These are phyloP conservation scores for Xylariaceae sp. DNA, from an alignment of 2,329 filamentous ascomycete species.

Conservation along the genomic window DNA sequence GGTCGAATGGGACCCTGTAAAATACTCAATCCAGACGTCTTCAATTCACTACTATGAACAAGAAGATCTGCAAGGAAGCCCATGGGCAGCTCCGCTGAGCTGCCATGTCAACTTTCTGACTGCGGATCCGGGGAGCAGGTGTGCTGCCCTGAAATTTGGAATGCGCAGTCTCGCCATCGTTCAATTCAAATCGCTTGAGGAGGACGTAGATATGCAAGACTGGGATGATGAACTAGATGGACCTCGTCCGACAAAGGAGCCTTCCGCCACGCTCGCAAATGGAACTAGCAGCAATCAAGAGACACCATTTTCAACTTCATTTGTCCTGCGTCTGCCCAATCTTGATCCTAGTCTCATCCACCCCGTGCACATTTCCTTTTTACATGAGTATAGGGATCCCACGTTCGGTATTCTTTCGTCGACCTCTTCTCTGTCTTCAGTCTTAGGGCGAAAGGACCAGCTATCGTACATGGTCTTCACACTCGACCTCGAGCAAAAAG, in stretches of 20 bases:
- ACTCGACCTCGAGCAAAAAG: conserved; percentile 85
- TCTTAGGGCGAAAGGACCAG: conserved; percentile 78
- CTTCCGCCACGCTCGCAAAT: conserved; percentile 40
- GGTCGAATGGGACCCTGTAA: conserved; percentile 86
- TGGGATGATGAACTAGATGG: conserved; percentile 81
- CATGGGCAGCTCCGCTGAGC: conserved; percentile 73
- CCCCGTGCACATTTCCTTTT: conserved; percentile 85
- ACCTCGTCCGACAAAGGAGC: conserved; percentile 52
- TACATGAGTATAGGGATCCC: conserved; percentile 95
- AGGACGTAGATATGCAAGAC: conserved; percentile 87
- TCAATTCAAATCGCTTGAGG: conserved; percentile 80
- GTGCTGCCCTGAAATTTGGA: conserved; percentile 91
- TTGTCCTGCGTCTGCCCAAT: conserved; percentile 84
- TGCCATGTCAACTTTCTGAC: conserved; percentile 77
- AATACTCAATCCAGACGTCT: conserved; percentile 74
- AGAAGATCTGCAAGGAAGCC: conserved; percentile 77
- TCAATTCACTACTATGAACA: conserved; percentile 99
- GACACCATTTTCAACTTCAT: conserved; percentile 83
- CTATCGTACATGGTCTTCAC: conserved; percentile 93
- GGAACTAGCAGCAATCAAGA: conserved; percentile 49
- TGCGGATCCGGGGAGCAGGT: conserved; percentile 87
- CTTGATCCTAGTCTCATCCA: conserved; percentile 84
- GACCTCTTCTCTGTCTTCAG: conserved; percentile 65
- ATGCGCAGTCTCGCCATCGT: conserved; percentile 84
- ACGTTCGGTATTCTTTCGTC: conserved; percentile 94